Evolutionary conservation across 139 green algal species (phyloP).

Genomic region (Pleodorina starrii): DNA sequence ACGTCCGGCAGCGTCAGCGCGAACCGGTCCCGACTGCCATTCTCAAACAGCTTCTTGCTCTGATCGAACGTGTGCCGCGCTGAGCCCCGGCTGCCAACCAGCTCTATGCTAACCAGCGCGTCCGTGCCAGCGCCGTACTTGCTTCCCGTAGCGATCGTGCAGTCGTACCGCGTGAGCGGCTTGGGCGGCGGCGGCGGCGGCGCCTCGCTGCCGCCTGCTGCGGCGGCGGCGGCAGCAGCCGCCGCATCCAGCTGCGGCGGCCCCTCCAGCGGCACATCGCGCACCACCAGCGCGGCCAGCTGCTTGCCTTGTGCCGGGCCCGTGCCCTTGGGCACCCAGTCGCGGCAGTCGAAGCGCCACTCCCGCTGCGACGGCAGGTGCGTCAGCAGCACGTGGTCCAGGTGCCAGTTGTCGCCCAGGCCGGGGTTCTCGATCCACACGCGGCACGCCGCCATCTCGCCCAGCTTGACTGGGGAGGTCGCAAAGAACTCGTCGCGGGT

Average conservation of each 20-base stretch:
- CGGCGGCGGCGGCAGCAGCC: background rate
- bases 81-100: slow-evolving; percentile 29
- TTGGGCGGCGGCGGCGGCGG: background rate
- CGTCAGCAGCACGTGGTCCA: slow-evolving; percentile 52
- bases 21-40: slow-evolving; percentile 54
- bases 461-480: slow-evolving; percentile 9
- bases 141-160: slow-evolving; percentile 56
- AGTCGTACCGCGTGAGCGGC: slow-evolving; percentile 50
- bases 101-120: slow-evolving; percentile 54
- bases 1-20: slow-evolving; percentile 54
- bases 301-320: slow-evolving; percentile 44
- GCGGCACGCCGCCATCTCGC: slow-evolving; percentile 9
- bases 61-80: slow-evolving; percentile 52
- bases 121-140: slow-evolving; percentile 71
- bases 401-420: slow-evolving; percentile 57
- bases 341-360: slow-evolving; percentile 56
- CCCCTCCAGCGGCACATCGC: slow-evolving; percentile 52
- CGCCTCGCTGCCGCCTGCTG: background rate
- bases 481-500: slow-evolving; percentile 48
- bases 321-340: slow-evolving; percentile 60
- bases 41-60: slow-evolving; percentile 65
- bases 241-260: background rate
- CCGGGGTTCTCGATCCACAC: slow-evolving; percentile 54
- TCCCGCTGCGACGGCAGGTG: slow-evolving; percentile 57
- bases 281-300: slow-evolving; percentile 21